Conservation (phyloP, 2,329 filamentous ascomycete species). For the Hymenoscyphus occultus region DNA sequence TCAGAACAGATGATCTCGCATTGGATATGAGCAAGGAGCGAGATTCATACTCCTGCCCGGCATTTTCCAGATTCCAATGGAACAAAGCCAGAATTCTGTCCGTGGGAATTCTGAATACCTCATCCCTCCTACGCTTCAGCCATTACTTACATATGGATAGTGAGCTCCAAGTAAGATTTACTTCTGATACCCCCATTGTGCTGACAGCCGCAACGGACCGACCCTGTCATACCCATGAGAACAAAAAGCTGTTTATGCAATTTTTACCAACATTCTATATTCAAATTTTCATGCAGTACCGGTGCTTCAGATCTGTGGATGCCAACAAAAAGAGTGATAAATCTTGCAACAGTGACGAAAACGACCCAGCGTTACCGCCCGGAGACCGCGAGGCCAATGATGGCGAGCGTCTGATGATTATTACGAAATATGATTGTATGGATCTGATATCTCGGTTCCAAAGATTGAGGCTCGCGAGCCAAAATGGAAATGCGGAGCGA, state of each 20-base stretch:
- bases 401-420: neutral
- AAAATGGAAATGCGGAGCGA: conserved; percentile 21
- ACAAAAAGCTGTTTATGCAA: neutral
- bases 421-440: neutral
- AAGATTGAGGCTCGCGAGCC: conserved; percentile 7
- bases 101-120: neutral
- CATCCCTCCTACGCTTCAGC: neutral
- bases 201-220: conserved; percentile 2
- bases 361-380: neutral
- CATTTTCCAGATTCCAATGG: neutral
- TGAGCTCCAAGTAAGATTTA: neutral
- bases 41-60: neutral
- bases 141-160: neutral
- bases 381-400: neutral
- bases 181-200: neutral
- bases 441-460: neutral
- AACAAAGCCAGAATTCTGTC: neutral
- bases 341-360: neutral
- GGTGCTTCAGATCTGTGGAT: neutral
- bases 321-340: neutral
- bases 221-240: neutral
- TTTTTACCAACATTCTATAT: neutral
- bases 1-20: conserved; percentile 2
- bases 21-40: neutral
- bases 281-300: neutral